Evolutionary conservation across 306 rosid genomes (phyloP).

Genomic region (Vachellia collinsii): DNA sequence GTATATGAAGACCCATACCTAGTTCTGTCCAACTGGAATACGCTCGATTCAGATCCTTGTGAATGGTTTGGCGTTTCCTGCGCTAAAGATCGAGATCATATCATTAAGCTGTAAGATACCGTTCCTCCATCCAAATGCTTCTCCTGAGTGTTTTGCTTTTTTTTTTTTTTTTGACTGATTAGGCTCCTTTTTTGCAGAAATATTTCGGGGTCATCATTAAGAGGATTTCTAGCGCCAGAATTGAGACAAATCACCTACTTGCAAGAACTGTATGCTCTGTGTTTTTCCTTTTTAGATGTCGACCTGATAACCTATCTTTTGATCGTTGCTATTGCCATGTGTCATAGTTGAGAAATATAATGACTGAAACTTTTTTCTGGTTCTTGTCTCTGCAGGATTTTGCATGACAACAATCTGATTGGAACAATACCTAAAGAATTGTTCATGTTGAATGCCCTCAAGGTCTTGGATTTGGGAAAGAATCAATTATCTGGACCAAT

Average conservation of each 20-base stretch:
- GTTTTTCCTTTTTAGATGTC: slow-evolving; percentile 1
- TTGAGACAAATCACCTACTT: slow-evolving; percentile 75
- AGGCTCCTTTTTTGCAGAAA: slow-evolving; percentile 61
- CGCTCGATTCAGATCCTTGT: slow-evolving; percentile 78
- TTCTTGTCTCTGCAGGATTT: slow-evolving; percentile 55
- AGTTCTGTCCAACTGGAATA: slow-evolving; percentile 75
- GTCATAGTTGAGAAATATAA: slow-evolving; percentile 15
- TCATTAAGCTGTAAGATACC: slow-evolving; percentile 73
- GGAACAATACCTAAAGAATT: slow-evolving; percentile 84
- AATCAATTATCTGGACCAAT: slow-evolving; percentile 82
- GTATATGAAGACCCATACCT: slow-evolving; percentile 78
- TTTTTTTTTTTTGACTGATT: slow-evolving; percentile 25
- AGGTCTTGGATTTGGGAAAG: slow-evolving; percentile 82
- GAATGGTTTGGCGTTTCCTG: slow-evolving; percentile 80
- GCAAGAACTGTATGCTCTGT: slow-evolving; percentile 76
- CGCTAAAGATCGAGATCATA: slow-evolving; percentile 62
- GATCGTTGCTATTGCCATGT: slow-evolving; percentile 17
- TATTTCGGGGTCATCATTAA: slow-evolving; percentile 71
- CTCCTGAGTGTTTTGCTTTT: neutral
- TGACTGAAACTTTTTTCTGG: slow-evolving; percentile 35
- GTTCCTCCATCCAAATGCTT: slow-evolving; percentile 14
- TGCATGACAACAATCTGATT: slow-evolving; percentile 77
- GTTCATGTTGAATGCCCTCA: slow-evolving; percentile 64
- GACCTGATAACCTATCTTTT: slow-evolving; percentile 17
- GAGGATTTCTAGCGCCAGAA: slow-evolving; percentile 80